phyloP scores from a whole-genome alignment of 73 alveolate genomes.

The Loxodes magnus region DNA sequence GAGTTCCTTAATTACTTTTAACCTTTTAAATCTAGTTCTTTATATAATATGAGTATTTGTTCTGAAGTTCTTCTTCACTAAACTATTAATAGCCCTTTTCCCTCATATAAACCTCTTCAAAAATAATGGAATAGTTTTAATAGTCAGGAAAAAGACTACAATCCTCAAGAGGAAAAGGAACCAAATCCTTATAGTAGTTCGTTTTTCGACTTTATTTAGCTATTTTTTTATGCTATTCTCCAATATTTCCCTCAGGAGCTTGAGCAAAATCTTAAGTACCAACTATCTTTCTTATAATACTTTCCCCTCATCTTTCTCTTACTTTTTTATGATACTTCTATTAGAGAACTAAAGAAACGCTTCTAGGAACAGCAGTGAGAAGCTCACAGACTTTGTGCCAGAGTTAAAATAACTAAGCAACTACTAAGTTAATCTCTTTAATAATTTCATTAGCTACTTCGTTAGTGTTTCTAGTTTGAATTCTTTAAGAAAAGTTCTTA shows the following conservation, averaged over 20 bases:
- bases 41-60: not conserved
- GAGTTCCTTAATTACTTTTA: constrained; percentile 66
- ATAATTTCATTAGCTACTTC: not conserved
- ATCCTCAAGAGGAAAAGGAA: constrained; percentile 29
- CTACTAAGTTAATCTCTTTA: constrained; percentile 1
- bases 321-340: not conserved
- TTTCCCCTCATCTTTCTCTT: constrained; percentile 18
- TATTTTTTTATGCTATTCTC: constrained; percentile 20
- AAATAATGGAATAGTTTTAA: not conserved
- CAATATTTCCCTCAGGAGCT: constrained; percentile 41
- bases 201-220: constrained; percentile 38
- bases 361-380: not conserved
- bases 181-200: constrained; percentile 22
- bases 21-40: not conserved
- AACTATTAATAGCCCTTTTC: too few relatives aligned
- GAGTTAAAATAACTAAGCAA: constrained; percentile 1
- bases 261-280: constrained; percentile 29
- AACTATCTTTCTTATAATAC: constrained; percentile 14
- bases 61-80: too few relatives aligned
- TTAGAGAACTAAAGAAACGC: not conserved
- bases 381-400: constrained; percentile 4
- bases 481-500: not conserved
- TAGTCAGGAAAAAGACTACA: constrained; percentile 24
- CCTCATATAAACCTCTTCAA: not conserved
- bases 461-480: not conserved